Evolutionary conservation across 2,329 filamentous ascomycete genomes (phyloP).

Genomic region (Endoconidiophora polonica): DNA sequence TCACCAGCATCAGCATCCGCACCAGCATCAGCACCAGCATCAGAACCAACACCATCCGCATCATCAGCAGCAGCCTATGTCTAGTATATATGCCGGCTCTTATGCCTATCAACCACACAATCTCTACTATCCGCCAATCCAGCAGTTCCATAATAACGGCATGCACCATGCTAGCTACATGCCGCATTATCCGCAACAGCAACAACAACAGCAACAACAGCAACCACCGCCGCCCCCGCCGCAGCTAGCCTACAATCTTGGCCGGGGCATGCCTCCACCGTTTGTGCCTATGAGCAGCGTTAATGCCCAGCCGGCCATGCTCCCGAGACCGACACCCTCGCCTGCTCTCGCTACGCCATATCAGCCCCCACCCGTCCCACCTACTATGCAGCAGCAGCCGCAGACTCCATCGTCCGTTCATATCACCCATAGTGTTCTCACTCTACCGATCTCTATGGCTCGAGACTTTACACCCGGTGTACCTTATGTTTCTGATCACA

Average conservation of each 20-base stretch:
- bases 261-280: background rate
- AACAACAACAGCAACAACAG: background rate
- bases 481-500: constrained; percentile 4
- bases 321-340: constrained; percentile 33
- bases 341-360: constrained; percentile 40
- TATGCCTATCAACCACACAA: constrained; percentile 16
- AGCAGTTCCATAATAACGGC: constrained; percentile 25
- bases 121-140: constrained; percentile 19
- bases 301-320: constrained; percentile 26
- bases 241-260: background rate
- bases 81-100: background rate
- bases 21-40: constrained; percentile 14
- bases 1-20: constrained; percentile 16
- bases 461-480: constrained; percentile 11
- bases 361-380: constrained; percentile 32
- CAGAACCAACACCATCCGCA: constrained; percentile 22
- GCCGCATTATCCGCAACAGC: constrained; percentile 26
- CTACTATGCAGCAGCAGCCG: constrained; percentile 24
- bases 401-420: constrained; percentile 38
- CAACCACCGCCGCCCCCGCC: background rate
- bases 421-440: constrained; percentile 16
- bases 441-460: constrained; percentile 9
- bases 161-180: constrained; percentile 26
- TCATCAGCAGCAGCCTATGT: constrained; percentile 14
- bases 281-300: constrained; percentile 21